Evolutionary conservation across 352 stramenopile species (phyloP).

Genomic region (Pilasporangium apinafurcum): DNA sequence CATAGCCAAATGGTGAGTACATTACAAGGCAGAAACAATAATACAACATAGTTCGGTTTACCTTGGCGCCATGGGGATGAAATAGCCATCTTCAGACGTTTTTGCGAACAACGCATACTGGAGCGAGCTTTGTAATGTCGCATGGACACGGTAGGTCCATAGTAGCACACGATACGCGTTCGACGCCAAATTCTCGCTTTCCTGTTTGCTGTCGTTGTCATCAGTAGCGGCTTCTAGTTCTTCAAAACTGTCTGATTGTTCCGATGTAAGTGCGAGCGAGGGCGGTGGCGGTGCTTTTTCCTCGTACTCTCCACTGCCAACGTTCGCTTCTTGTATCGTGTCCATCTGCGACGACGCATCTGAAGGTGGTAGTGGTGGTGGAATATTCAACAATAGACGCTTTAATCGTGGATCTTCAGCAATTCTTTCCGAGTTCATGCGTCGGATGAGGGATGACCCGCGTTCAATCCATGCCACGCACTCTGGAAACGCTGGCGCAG

Average conservation of each 20-base stretch:
- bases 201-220: conserved; percentile 51
- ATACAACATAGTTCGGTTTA: conserved; percentile 8
- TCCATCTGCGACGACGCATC: conserved; percentile 8
- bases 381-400: conserved; percentile 41
- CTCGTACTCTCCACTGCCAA: conserved; percentile 9
- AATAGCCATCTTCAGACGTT: conserved; percentile 74
- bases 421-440: conserved; percentile 86
- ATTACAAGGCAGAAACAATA: not conserved
- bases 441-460: conserved; percentile 74
- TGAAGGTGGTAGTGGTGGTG: conserved; percentile 7
- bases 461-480: conserved; percentile 74
- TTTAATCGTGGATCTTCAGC: conserved; percentile 77
- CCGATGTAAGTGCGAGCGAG: not conserved
- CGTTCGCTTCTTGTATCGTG: conserved; percentile 15
- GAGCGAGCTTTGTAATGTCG: conserved; percentile 63
- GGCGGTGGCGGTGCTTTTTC: conserved; percentile 18
- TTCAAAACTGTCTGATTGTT: conserved; percentile 47
- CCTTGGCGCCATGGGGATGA: conserved; percentile 74
- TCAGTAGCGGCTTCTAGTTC: conserved; percentile 55
- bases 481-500: conserved; percentile 22
- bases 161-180: conserved; percentile 68
- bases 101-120: conserved; percentile 77
- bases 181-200: conserved; percentile 65
- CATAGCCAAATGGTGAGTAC: conserved; percentile 3
- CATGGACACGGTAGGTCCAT: conserved; percentile 76